A percentile compares a stretch with the other conserved stretches of the same genome.
phyloP scores from a whole-genome alignment of 163 green algal genomes.

The Chlamydomonas reinhardtii region DNA sequence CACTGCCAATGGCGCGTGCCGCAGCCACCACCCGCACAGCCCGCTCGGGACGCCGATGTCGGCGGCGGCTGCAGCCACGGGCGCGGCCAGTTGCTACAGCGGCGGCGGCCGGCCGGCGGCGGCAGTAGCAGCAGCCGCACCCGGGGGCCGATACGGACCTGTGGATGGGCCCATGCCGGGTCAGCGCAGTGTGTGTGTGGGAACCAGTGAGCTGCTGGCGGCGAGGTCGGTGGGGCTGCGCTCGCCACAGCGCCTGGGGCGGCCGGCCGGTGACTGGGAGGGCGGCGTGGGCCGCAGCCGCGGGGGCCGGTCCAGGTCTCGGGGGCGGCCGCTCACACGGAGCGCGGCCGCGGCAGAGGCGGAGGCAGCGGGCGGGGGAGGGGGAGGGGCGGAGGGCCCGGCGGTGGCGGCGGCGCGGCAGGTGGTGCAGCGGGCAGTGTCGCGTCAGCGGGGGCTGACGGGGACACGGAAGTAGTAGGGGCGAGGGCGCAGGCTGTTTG shows the following conservation, averaged over 20 bases:
- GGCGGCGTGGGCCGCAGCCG: not conserved
- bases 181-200: conserved; percentile 32
- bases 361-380: not conserved
- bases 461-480: too few species aligned
- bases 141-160: not conserved
- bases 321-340: not conserved
- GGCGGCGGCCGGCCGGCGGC: not conserved
- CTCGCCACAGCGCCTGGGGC: conserved; percentile 2
- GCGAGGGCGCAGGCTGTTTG: too few species aligned
- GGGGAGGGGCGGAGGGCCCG: not conserved
- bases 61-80: not conserved
- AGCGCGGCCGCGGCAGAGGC: not conserved
- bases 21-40: too few species aligned
- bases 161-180: conserved; percentile 11
- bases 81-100: not conserved
- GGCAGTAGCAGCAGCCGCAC: too few species aligned
- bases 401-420: not conserved
- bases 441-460: conserved; percentile 1
- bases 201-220: not conserved
- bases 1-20: not conserved
- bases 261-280: not conserved
- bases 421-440: conserved; percentile 39
- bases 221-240: conserved; percentile 11
- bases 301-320: not conserved
- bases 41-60: not conserved